phyloP scores from a whole-genome alignment of 768 basidiomycete genomes.

The Termitomyces heimii region DNA sequence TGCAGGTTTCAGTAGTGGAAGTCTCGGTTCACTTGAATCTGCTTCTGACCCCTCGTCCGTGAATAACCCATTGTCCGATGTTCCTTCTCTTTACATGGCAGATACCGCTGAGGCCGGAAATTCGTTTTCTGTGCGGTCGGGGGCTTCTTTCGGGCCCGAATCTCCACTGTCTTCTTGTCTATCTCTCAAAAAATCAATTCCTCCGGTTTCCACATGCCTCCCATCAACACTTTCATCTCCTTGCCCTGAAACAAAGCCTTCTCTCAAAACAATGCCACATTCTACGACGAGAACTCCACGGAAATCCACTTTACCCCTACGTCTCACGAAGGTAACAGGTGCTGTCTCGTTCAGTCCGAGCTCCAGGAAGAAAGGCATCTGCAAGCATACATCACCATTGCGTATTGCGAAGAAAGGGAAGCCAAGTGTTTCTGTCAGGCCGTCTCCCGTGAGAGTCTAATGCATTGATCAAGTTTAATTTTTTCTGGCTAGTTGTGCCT shows the following conservation, averaged over 20 bases:
- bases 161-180: not conserved
- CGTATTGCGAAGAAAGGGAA: constrained; percentile 8
- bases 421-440: not conserved
- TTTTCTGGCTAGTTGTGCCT: not conserved
- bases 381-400: constrained; percentile 5
- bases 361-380: constrained; percentile 2
- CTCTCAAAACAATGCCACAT: not conserved
- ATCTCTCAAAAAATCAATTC: constrained; percentile 7
- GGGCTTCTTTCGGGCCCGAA: not conserved
- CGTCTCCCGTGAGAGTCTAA: not conserved
- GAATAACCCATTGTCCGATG: not conserved
- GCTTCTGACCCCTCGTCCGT: constrained; percentile 6
- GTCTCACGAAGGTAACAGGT: not conserved
- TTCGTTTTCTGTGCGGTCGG: not conserved
- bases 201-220: not conserved
- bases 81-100: not conserved
- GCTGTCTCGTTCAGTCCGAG: not conserved
- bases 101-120: not conserved
- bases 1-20: constrained; percentile 25
- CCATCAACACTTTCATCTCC: not conserved
- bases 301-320: not conserved
- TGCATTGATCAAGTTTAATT: not conserved
- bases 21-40: constrained; percentile 26
- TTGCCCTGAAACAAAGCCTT: not conserved
- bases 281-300: not conserved